A percentile compares a stretch with the other conserved stretches of the same genome.
Conservation (phyloP, 2,329 filamentous ascomycete species). For the Ascomycota sp. region DNA sequence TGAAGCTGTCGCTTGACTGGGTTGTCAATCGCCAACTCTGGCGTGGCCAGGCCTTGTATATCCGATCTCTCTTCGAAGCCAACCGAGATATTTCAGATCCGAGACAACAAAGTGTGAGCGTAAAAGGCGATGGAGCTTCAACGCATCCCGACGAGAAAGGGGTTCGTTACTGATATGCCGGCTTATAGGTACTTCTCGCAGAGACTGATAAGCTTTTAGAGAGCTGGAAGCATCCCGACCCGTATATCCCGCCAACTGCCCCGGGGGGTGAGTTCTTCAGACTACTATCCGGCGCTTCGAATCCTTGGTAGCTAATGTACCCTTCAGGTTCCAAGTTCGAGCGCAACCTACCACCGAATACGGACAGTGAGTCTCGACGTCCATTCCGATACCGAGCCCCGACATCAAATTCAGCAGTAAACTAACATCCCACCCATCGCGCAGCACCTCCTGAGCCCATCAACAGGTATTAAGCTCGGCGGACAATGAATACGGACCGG, state of each 20-base stretch:
- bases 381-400: too few relatives aligned
- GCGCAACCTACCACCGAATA: conserved; percentile 72
- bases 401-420: too few relatives aligned
- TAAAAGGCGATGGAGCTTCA: too few relatives aligned
- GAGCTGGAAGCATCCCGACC: conserved; percentile 95
- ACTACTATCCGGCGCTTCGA: too few relatives aligned
- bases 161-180: not conserved
- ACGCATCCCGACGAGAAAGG: not conserved
- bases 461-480: conserved; percentile 33
- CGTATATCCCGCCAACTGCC: conserved; percentile 72
- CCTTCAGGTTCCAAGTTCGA: conserved; percentile 77
- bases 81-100: conserved; percentile 73
- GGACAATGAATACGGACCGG: conserved; percentile 9
- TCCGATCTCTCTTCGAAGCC: conserved; percentile 84
- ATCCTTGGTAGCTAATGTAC: not conserved
- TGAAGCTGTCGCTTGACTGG: conserved; percentile 93
- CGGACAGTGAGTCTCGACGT: too few relatives aligned
- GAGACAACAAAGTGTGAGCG: conserved; percentile 59
- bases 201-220: conserved; percentile 79
- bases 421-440: too few relatives aligned
- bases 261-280: conserved; percentile 52
- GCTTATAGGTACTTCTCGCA: conserved; percentile 51
- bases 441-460: too few relatives aligned
- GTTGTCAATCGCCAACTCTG: conserved; percentile 79
- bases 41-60: conserved; percentile 91